Evolutionary conservation across 2,329 filamentous ascomycete genomes (phyloP).

Genomic region (Alternaria sp.): DNA sequence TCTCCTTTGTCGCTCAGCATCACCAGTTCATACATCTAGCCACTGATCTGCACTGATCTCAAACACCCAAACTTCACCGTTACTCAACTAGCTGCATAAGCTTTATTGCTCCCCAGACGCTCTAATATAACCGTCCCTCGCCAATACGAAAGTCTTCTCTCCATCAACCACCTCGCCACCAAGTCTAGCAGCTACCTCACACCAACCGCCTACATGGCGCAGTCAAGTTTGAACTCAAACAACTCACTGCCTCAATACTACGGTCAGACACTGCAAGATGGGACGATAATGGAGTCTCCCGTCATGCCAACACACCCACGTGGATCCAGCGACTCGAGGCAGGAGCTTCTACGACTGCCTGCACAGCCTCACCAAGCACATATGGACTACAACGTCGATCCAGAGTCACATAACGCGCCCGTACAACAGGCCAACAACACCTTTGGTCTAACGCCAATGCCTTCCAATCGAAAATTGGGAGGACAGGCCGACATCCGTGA

Average conservation of each 20-base stretch:
- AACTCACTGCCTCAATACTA: constrained; percentile 36
- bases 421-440: constrained; percentile 13
- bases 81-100: background rate
- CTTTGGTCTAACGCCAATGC: constrained; percentile 12
- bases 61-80: background rate
- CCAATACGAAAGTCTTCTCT: constrained; percentile 6
- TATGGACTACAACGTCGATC: constrained; percentile 19
- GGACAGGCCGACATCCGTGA: constrained; percentile 20
- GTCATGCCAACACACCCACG: constrained; percentile 13
- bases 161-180: constrained; percentile 1
- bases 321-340: constrained; percentile 31
- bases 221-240: background rate
- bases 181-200: constrained; percentile 1
- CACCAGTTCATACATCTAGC: constrained; percentile 5
- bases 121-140: background rate
- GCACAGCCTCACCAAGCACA: constrained; percentile 35
- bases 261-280: constrained; percentile 38
- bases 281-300: constrained; percentile 36
- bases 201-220: constrained; percentile 28
- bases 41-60: background rate
- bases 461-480: constrained; percentile 14
- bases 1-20: constrained; percentile 11
- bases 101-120: background rate
- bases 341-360: constrained; percentile 38
- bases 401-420: constrained; percentile 19